These are phyloP conservation scores for Catunica adiposa DNA, from an alignment of 2,329 filamentous ascomycete genomes.

Conservation along the genomic window DNA sequence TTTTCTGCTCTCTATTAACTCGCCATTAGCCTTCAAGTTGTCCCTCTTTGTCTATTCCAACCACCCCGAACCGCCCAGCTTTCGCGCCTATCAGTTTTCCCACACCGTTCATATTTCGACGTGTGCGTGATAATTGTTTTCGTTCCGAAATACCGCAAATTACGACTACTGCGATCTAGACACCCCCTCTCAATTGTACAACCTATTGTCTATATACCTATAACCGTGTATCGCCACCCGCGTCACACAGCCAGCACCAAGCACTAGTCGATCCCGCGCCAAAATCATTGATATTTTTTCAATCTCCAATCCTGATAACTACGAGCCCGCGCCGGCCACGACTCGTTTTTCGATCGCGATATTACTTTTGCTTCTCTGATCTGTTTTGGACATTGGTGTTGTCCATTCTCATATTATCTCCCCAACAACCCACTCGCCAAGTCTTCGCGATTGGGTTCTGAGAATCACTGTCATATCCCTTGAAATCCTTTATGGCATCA, in stretches of 20 bases:
- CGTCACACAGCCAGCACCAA: neutral
- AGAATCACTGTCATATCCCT: neutral
- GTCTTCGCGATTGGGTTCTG: neutral
- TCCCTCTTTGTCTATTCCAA: neutral
- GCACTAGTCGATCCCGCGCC: neutral
- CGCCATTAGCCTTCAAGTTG: neutral
- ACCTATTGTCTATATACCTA: neutral
- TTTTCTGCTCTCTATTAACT: neutral
- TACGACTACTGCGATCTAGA: no score
- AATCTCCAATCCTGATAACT: neutral
- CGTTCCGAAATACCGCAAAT: no score
- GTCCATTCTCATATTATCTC: neutral
- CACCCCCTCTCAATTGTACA: neutral
- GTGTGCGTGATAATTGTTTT: no score
- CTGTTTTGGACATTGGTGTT: neutral
- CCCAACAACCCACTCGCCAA: neutral
- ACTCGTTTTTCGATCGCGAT: neutral
- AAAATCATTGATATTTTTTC: neutral
- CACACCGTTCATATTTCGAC: no score
- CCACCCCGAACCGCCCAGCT: no score
- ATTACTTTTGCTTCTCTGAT: neutral
- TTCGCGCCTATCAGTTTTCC: no score
- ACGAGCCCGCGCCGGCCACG: neutral
- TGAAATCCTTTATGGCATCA: slow-evolving; percentile 42
- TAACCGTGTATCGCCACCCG: neutral